Conservation (phyloP, 805 yeast genomes). For the Danielia oregonensis region DNA sequence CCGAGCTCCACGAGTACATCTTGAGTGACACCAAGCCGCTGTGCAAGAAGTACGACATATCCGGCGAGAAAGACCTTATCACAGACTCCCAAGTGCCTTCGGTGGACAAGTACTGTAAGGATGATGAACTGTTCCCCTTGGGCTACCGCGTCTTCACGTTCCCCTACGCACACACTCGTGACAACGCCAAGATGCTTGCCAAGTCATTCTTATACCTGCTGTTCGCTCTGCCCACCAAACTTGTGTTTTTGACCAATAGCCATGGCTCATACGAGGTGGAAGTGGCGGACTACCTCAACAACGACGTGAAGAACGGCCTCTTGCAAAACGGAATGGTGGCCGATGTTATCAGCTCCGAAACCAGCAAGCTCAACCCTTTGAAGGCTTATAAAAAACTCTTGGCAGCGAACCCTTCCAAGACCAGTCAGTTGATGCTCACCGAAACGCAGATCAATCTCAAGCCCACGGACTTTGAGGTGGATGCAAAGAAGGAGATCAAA, state of each 20-base stretch:
- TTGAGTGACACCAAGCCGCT: constrained; percentile 9
- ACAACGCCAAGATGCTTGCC: constrained; percentile 25
- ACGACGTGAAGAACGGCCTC: constrained; percentile 18
- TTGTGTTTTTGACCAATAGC: constrained; percentile 26
- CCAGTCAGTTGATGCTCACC: constrained; percentile 2
- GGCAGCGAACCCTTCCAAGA: background rate
- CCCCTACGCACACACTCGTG: constrained; percentile 22
- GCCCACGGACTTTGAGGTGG: constrained; percentile 21
- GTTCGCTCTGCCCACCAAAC: constrained; percentile 26
- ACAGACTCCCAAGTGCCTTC: constrained; percentile 6
- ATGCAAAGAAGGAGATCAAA: constrained; percentile 18
- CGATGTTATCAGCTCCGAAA: constrained; percentile 5
- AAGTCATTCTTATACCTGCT: constrained; percentile 25
- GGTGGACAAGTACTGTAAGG: constrained; percentile 19
- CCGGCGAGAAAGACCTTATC: constrained; percentile 17
- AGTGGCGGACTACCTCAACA: constrained; percentile 11
- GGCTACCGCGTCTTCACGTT: constrained; percentile 19
- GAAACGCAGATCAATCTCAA: constrained; percentile 14
- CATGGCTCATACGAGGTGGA: constrained; percentile 20
- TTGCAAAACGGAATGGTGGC: constrained; percentile 22
- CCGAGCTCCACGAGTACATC: constrained; percentile 10
- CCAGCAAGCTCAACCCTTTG: constrained; percentile 7
- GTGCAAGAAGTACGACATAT: constrained; percentile 9
- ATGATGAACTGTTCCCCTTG: constrained; percentile 13
- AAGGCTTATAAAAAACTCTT: constrained; percentile 8